Percentiles rank a stretch among this genome's conserved stretches.
Evolutionary conservation across 1,284 basidiomycete genomes (phyloP).

Genomic region (Sanghuangporus sanghuang): DNA sequence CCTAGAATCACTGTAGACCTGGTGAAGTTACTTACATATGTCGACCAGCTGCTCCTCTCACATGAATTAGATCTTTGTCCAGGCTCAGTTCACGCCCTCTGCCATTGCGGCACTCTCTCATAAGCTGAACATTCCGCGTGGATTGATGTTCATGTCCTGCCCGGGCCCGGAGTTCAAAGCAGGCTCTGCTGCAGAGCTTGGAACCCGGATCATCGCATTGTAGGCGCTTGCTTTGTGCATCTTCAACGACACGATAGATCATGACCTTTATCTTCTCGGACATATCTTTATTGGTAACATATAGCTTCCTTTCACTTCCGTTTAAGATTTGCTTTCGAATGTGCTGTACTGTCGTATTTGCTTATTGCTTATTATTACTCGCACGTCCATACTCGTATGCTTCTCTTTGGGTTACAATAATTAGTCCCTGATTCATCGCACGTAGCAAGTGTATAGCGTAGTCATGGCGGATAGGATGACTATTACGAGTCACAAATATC

Average conservation of each 20-base stretch:
- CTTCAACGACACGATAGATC: neutral
- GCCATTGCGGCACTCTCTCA: slow-evolving; percentile 42
- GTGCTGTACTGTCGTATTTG: no score
- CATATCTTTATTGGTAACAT: no score
- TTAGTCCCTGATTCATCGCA: no score
- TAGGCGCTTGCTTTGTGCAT: slow-evolving; percentile 20
- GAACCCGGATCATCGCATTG: slow-evolving; percentile 44
- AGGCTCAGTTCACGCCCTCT: slow-evolving; percentile 39
- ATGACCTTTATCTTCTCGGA: no score
- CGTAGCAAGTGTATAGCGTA: no score
- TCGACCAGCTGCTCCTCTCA: neutral
- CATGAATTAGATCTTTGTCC: slow-evolving; percentile 40
- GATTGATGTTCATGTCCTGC: slow-evolving; percentile 51
- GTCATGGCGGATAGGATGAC: no score
- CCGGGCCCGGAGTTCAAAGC: slow-evolving; percentile 38
- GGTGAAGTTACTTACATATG: slow-evolving; percentile 14
- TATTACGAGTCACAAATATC: no score
- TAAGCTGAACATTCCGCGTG: slow-evolving; percentile 37
- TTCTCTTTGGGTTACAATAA: no score
- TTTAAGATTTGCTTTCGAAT: no score
- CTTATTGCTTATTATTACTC: no score
- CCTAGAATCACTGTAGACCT: slow-evolving; percentile 25
- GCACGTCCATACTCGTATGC: no score
- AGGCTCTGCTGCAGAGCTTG: slow-evolving; percentile 37
- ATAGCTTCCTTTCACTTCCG: no score